These are phyloP conservation scores for Talaromyces atroroseus DNA, from an alignment of 2,329 filamentous ascomycete species.

Conservation along the genomic window DNA sequence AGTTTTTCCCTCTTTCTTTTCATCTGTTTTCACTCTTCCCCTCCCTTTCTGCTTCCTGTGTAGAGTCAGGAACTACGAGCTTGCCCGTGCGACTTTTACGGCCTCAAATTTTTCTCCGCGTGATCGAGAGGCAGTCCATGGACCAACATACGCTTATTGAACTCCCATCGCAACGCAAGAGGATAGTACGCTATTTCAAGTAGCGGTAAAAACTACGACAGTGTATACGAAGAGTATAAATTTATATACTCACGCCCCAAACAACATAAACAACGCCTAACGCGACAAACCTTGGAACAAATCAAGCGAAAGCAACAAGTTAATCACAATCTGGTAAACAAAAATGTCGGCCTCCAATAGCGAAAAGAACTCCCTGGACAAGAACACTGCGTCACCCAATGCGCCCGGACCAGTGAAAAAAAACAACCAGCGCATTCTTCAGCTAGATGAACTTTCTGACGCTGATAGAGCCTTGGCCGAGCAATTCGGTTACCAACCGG, in stretches of 20 bases:
- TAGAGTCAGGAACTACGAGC: not conserved
- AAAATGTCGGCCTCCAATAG: conserved; percentile 8
- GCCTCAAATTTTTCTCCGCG: not conserved
- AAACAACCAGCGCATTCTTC: conserved; percentile 13
- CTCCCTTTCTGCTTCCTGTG: not conserved
- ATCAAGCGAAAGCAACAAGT: not conserved
- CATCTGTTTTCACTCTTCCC: not conserved
- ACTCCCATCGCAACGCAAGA: conserved; percentile 11
- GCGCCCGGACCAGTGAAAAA: not conserved
- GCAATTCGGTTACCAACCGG: conserved; percentile 29
- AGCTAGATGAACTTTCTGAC: conserved; percentile 21
- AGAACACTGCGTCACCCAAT: not conserved
- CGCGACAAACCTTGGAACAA: not conserved
- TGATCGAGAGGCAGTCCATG: conserved; percentile 4
- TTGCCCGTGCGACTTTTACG: not conserved
- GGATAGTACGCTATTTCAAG: conserved; percentile 12
- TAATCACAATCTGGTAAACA: conserved; percentile 4
- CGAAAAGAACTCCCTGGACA: conserved; percentile 9
- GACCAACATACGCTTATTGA: conserved; percentile 9
- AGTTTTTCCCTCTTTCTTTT: not conserved
- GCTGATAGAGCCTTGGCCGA: conserved; percentile 26
- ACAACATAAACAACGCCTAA: not conserved
- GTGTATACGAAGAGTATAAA: not conserved
- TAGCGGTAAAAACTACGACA: conserved; percentile 8
- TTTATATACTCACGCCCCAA: not conserved